A percentile compares a stretch with the other conserved stretches of the same genome.
Evolutionary conservation across 139 green algal genomes (phyloP).

Genomic region (Micractinium sp.): DNA sequence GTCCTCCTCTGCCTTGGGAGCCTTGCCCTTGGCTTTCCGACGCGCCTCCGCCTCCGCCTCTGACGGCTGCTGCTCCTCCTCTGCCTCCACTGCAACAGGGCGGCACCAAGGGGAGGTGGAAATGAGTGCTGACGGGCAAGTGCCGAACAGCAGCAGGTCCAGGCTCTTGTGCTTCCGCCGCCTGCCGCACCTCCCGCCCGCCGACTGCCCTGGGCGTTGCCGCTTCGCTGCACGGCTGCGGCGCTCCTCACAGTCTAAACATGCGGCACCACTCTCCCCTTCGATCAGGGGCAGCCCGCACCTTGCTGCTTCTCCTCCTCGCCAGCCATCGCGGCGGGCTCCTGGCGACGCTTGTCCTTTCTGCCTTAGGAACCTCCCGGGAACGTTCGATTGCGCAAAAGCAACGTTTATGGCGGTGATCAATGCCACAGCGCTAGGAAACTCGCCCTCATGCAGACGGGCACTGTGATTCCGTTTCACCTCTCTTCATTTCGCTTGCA

Average conservation of each 20-base stretch:
- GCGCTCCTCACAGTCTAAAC: neutral
- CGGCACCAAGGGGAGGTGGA: too few species aligned
- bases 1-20: conserved; percentile 14
- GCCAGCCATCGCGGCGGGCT: neutral
- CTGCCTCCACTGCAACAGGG: neutral
- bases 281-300: neutral
- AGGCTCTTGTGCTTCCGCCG: too few species aligned
- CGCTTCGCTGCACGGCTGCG: neutral
- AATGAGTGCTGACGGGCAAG: too few species aligned
- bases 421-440: neutral
- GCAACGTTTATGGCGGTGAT: neutral
- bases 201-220: neutral
- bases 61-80: conserved; percentile 4
- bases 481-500: neutral
- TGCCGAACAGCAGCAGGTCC: too few species aligned
- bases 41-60: conserved; percentile 12
- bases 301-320: neutral
- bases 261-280: neutral
- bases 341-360: too few species aligned
- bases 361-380: neutral
- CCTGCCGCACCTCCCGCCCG: neutral
- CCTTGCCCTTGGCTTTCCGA: conserved; percentile 27
- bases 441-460: neutral
- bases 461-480: neutral
- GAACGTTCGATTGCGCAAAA: neutral